phyloP scores from a whole-genome alignment of 495 filamentous ascomycete species.

The Penicillium desertorum region DNA sequence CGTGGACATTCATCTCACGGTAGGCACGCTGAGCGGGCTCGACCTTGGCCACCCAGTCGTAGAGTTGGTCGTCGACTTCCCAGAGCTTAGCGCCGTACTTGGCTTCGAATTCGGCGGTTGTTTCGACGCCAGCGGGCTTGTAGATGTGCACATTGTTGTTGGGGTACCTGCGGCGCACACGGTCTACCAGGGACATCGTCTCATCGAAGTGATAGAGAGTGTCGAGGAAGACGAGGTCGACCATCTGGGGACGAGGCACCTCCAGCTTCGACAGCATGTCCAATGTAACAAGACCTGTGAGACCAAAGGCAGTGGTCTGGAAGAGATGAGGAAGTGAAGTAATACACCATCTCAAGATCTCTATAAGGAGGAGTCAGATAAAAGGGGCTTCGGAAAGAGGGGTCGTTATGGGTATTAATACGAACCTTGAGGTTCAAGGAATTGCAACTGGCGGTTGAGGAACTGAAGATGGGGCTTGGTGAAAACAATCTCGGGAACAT shows the following conservation, averaged over 20 bases:
- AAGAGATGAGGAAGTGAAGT: conserved; percentile 86
- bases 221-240: conserved; percentile 95
- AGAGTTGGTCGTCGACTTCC: conserved; percentile 81
- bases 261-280: conserved; percentile 93
- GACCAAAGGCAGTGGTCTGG: conserved; percentile 96
- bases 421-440: conserved; percentile 72
- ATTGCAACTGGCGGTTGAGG: conserved; percentile 82
- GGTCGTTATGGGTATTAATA: conserved; percentile 7
- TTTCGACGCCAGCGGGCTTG: conserved; percentile 73
- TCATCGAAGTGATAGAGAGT: conserved; percentile 95
- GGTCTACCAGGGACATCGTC: conserved; percentile 79
- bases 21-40: conserved; percentile 95
- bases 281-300: conserved; percentile 89
- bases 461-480: conserved; percentile 85
- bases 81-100: conserved; percentile 82
- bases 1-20: conserved; percentile 80
- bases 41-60: conserved; percentile 97
- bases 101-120: conserved; percentile 70
- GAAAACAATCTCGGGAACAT: conserved; percentile 76
- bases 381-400: conserved; percentile 10
- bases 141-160: conserved; percentile 79
- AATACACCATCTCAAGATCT: conserved; percentile 89
- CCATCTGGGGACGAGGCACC: conserved; percentile 60
- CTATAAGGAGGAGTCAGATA: conserved; percentile 44
- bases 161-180: conserved; percentile 72